Evolutionary conservation across 202 grass and related monocot species (phyloP), one percentile per base, ranked within the genome.

Genomic region (Cymbopogon flexuosus): DNA sequence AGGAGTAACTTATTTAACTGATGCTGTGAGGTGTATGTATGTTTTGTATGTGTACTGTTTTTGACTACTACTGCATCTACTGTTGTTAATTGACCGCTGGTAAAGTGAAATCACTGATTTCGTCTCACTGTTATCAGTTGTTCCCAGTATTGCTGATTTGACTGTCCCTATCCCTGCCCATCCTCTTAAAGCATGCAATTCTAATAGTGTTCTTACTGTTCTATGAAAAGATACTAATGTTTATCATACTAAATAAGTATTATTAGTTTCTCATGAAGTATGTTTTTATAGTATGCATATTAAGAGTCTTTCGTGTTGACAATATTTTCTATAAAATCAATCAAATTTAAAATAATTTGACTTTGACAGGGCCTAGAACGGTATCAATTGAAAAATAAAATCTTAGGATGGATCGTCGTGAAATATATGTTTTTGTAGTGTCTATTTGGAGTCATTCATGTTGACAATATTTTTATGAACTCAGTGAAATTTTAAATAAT

Each of bases 1-100:
- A 51, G 43, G 43, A 51, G 69, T 80, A 75, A 84, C 76, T 88
- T 84, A 46, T 88, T 75, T 70, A 61, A 69, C 86, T 63, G 65
- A 71, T 85, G 57, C 23, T 42, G 46, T 77, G 63, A 83, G 57
- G 51, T 79, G 27, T 70, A 15, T 79, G n/a, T 68, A 11, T 68
- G 62, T 29, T 8, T 18, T 15, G 31, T 84, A 84, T 83, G 69
- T 68, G 46, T 71, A 61, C 62, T 89, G 75, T 72, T 81, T 33
- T 75, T 90, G 41, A 88, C 65, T 67, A 18, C 30, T 60, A 52
- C 16, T 6, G 51, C 51, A 56, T 56, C 6, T 56, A 79, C 42
- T 51, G 46, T 51, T 51, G 60, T 68, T 62, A 62, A 31, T 79
- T 73, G 60, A 87, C 80, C 37, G 16, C 43, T 57, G 16, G 6